Evolutionary conservation across 331 rosid genomes (phyloP).

Genomic region (Quercus lobata): DNA sequence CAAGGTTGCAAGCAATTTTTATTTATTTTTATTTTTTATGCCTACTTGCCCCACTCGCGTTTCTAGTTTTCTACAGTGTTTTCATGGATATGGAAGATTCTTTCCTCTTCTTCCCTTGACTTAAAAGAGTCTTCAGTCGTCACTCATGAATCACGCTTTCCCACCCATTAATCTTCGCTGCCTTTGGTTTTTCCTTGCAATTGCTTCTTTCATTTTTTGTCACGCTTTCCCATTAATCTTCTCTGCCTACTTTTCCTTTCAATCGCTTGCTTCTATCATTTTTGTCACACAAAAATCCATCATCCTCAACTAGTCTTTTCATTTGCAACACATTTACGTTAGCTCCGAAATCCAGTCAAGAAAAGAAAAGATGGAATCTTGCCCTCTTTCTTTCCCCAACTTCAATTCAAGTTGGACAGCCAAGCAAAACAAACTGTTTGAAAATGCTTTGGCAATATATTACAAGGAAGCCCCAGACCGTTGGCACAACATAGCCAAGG

Average conservation of each 20-base stretch:
- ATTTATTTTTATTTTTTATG: background rate
- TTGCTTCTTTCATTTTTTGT: constrained; percentile 18
- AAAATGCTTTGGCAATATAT: constrained; percentile 67
- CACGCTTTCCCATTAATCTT: constrained; percentile 16
- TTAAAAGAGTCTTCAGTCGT: constrained; percentile 24
- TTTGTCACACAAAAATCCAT: constrained; percentile 16
- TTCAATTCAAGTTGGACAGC: constrained; percentile 48
- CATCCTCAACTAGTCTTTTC: constrained; percentile 17
- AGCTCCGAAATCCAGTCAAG: constrained; percentile 8
- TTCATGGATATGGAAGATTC: constrained; percentile 7
- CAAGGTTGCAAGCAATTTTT: too few species aligned
- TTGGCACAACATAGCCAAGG: constrained; percentile 57
- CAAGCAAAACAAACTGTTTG: constrained; percentile 69
- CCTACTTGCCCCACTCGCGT: constrained; percentile 17
- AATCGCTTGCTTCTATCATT: constrained; percentile 1
- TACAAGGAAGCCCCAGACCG: constrained; percentile 63
- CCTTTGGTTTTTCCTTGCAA: too few species aligned
- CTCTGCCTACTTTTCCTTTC: constrained; percentile 5
- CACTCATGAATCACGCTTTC: background rate
- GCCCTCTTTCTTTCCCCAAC: constrained; percentile 21
- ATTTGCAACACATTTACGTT: background rate
- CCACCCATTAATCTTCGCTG: too few species aligned
- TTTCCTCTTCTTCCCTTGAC: constrained; percentile 23
- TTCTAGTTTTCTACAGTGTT: constrained; percentile 21
- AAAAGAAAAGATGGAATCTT: constrained; percentile 37